Base-by-base conservation (phyloP, 1,284 basidiomycete genomes). In the Puccinia polysora region DNA sequence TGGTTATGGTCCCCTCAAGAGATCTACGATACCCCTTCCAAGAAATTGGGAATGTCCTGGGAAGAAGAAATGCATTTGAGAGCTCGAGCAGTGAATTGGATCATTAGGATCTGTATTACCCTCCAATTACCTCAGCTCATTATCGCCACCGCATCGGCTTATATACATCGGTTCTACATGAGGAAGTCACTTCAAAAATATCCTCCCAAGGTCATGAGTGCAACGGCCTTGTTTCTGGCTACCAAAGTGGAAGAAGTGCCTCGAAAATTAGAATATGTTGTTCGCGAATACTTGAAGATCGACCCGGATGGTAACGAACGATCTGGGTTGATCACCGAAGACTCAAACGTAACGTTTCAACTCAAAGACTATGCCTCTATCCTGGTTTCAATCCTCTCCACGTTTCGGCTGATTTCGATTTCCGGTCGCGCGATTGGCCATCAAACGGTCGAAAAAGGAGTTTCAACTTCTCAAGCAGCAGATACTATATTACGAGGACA, bases 81-180 rank as follows among this genome's bases (percentile, higher is more conserved):
- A 30, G 40, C 45, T 28, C 8, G 38, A 49, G 69, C 59, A 12
- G 49, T 71, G 12, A 38, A 71, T 43, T 63, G 45, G 49, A 63
- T 71, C 47, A 38, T 63, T 23, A 36, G 58, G 47, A 34, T 36
- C 20, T 49, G 58, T 7, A 62, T 71, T 38, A 18, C 34, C 4
- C 58, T 71, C 23, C 56, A 59, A 23, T 60, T 71, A 14, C 75
- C 74, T 1, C 73, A 75, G 20, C 50, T 77, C 14, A 74, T 75
- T 8, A 47, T 77, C 20, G 73, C 74, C 14, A 77, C 77, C 2
- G 77, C 77, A 1, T 74, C 76, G 2, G 73, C 75, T 4, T 75
- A 75, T 63, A 25, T 79, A 32, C 76, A 79, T 64, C 73, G 77
- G 1, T 79, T 79, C 73, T 79, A 78, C 75, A 79, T 79, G 78